These are phyloP conservation scores for Serendipita sp. DNA, from an alignment of 768 basidiomycete species.

Conservation along the genomic window DNA sequence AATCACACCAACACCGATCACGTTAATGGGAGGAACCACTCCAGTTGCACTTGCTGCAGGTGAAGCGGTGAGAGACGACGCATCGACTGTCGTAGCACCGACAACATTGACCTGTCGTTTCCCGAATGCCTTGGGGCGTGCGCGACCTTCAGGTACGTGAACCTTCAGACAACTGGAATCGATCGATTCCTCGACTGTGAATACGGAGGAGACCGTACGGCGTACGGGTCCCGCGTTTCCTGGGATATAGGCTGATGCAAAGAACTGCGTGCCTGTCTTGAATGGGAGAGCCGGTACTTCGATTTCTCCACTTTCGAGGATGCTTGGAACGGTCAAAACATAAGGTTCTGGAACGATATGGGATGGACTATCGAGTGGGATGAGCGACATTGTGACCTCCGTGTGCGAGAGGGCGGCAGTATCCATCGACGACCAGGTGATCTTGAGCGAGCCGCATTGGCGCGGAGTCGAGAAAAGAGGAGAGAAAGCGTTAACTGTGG, in stretches of 20 bases:
- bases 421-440: background rate
- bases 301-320: background rate
- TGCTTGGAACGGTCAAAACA: background rate
- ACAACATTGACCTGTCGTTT: slow-evolving; percentile 2
- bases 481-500: background rate
- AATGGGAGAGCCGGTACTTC: background rate
- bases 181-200: background rate
- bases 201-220: background rate
- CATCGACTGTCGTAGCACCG: background rate
- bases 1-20: background rate
- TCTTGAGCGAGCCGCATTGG: slow-evolving; percentile 1
- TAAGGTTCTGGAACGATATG: background rate
- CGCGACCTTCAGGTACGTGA: background rate
- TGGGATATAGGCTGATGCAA: background rate
- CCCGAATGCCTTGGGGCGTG: background rate
- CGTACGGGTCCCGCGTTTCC: background rate
- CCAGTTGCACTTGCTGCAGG: background rate
- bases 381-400: background rate
- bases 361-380: background rate
- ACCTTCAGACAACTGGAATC: background rate
- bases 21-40: background rate
- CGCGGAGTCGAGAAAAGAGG: background rate
- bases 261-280: background rate
- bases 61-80: background rate
- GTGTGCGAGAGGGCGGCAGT: background rate